Evolutionary conservation across 2,329 filamentous ascomycete genomes (phyloP).

Genomic region (Paecilomyces formosus): DNA sequence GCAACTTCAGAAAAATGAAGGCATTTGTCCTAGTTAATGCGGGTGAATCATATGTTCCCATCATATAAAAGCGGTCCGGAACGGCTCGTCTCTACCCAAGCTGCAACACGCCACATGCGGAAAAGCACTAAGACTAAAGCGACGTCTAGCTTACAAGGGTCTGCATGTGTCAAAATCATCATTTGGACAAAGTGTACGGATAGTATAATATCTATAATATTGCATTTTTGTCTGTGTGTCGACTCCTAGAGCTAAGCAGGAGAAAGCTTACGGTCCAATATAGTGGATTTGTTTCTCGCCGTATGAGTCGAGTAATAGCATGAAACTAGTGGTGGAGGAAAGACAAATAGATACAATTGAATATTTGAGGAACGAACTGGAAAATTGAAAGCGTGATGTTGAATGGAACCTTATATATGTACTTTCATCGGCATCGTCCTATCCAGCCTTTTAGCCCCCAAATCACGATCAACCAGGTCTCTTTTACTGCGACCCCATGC

Average conservation of each 20-base stretch:
- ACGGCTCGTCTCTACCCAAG: neutral
- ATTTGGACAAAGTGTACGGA: neutral
- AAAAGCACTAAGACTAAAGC: neutral
- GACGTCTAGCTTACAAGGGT: neutral
- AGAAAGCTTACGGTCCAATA: no score
- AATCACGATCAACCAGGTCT: neutral
- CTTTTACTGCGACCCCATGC: neutral
- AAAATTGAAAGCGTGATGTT: neutral
- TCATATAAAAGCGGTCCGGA: neutral
- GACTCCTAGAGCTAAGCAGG: no score
- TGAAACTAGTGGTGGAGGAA: no score
- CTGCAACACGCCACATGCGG: neutral
- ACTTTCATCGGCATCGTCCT: neutral
- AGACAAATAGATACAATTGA: neutral
- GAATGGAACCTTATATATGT: neutral
- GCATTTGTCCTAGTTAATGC: neutral
- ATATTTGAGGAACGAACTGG: neutral
- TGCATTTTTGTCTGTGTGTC: no score
- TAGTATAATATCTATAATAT: neutral
- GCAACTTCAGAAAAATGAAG: neutral
- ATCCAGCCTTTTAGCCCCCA: neutral
- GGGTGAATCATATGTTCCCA: neutral
- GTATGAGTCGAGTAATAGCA: no score
- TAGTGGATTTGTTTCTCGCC: no score
- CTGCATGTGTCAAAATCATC: neutral